These are phyloP conservation scores for Fusarium sacchari DNA, from an alignment of 2,329 filamentous ascomycete species.

Conservation along the genomic window DNA sequence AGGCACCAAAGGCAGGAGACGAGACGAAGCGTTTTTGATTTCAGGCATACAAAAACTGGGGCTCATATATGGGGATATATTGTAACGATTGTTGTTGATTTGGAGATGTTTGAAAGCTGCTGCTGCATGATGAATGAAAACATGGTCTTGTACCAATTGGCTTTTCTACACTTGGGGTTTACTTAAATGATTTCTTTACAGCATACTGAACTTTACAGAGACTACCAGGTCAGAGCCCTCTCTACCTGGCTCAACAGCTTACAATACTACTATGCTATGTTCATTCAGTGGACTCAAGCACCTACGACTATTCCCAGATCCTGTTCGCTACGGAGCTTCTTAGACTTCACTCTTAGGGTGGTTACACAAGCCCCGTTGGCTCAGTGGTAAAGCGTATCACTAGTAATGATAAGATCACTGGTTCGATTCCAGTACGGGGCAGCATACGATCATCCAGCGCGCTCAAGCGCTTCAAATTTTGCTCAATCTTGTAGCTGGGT, in stretches of 20 bases:
- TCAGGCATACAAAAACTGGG: not conserved
- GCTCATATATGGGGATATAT: not conserved
- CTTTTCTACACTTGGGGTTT: not conserved
- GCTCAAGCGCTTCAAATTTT: not conserved
- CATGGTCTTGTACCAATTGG: too few relatives aligned
- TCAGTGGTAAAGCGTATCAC: constrained; percentile 38
- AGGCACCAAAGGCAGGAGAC: constrained; percentile 9
- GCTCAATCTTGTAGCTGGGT: not conserved
- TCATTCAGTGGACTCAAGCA: not conserved
- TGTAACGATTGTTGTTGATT: not conserved
- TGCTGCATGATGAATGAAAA: not conserved
- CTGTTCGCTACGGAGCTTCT: not conserved
- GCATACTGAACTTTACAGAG: not conserved
- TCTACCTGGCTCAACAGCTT: not conserved
- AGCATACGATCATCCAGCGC: fast-evolving
- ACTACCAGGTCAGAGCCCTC: not conserved
- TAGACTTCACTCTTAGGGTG: not conserved
- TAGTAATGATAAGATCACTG: constrained; percentile 39
- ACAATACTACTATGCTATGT: not conserved
- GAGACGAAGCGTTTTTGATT: constrained; percentile 26
- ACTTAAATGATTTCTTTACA: not conserved
- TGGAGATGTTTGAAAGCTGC: not conserved
- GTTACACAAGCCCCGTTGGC: constrained; percentile 4
- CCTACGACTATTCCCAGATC: not conserved
- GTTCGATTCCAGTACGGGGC: constrained; percentile 34